Evolutionary conservation across 129 eudicot genomes (phyloP).

Genomic region (Mikania micrantha): DNA sequence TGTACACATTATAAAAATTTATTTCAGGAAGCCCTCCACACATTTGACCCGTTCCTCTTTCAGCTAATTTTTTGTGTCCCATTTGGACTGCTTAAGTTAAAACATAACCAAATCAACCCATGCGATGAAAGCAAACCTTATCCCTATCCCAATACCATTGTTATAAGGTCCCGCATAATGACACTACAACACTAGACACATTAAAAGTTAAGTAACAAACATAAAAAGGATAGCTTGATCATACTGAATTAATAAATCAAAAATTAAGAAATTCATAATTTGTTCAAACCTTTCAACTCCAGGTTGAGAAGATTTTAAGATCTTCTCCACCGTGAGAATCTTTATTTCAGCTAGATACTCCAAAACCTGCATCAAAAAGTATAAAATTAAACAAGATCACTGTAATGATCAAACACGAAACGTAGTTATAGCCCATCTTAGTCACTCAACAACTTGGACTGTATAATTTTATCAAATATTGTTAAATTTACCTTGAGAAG

Average conservation of each 20-base stretch:
- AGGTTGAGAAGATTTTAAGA: slow-evolving; percentile 55
- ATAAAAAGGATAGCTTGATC: neutral
- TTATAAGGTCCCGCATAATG: neutral
- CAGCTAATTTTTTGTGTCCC: neutral
- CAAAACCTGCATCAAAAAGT: slow-evolving; percentile 42
- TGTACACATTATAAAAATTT: neutral
- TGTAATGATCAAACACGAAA: neutral
- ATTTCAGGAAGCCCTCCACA: too few species aligned
- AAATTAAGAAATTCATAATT: neutral
- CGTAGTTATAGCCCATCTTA: neutral
- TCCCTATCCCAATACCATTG: neutral
- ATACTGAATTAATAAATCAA: neutral
- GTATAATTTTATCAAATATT: neutral
- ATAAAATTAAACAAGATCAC: too few species aligned
- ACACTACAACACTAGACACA: neutral
- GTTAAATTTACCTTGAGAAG: slow-evolving; percentile 68
- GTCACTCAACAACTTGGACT: slow-evolving; percentile 1
- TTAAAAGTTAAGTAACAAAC: neutral
- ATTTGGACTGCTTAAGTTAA: neutral
- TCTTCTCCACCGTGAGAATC: slow-evolving; percentile 70
- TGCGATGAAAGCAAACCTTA: too few species aligned
- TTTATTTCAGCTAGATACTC: slow-evolving; percentile 71
- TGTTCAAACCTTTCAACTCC: slow-evolving; percentile 80
- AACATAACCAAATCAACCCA: neutral
- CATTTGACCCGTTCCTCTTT: neutral